Percentiles rank a stretch among this genome's conserved stretches.
phyloP scores from a whole-genome alignment of 495 filamentous ascomycete species.

The Elaphomyces granulatus region DNA sequence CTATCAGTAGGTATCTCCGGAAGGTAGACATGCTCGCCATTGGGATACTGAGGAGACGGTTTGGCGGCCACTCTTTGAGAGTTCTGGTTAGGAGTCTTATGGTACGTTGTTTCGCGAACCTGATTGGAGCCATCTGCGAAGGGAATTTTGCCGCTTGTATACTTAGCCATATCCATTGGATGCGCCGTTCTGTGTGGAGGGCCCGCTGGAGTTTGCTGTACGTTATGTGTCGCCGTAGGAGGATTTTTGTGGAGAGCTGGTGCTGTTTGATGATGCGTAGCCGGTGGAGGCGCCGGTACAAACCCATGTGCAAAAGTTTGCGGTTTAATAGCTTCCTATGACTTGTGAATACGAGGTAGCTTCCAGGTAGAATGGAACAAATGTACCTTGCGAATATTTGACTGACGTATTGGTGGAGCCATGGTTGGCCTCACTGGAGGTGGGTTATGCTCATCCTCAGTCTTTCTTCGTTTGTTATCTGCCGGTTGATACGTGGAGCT shows the following conservation, averaged over 20 bases:
- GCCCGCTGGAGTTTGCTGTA: conserved; percentile 9
- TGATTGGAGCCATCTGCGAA: conserved; percentile 60
- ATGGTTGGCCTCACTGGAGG: conserved; percentile 43
- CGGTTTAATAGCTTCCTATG: conserved; percentile 44
- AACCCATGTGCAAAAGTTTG: conserved; percentile 52
- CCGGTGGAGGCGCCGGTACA: conserved; percentile 36
- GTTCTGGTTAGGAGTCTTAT: conserved; percentile 43
- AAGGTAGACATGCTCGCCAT: conserved; percentile 67
- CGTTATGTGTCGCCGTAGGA: neutral
- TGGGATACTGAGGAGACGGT: conserved; percentile 64
- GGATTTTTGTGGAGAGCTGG: conserved; percentile 26
- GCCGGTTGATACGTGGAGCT: conserved; percentile 31
- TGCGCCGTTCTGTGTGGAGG: conserved; percentile 45
- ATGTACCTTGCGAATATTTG: conserved; percentile 60
- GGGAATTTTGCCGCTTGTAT: conserved; percentile 74
- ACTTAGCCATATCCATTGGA: conserved; percentile 64
- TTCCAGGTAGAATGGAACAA: conserved; percentile 4
- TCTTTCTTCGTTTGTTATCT: conserved; percentile 43
- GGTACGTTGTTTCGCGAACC: conserved; percentile 23
- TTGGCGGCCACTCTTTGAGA: conserved; percentile 36
- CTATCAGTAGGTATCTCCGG: conserved; percentile 82
- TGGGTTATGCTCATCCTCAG: conserved; percentile 41
- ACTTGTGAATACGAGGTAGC: conserved; percentile 11
- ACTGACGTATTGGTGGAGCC: conserved; percentile 71
- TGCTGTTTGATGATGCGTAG: conserved; percentile 28